These are phyloP conservation scores for Rhodosporidiobolus sp. DNA, from an alignment of 768 basidiomycete species.

Conservation along the genomic window DNA sequence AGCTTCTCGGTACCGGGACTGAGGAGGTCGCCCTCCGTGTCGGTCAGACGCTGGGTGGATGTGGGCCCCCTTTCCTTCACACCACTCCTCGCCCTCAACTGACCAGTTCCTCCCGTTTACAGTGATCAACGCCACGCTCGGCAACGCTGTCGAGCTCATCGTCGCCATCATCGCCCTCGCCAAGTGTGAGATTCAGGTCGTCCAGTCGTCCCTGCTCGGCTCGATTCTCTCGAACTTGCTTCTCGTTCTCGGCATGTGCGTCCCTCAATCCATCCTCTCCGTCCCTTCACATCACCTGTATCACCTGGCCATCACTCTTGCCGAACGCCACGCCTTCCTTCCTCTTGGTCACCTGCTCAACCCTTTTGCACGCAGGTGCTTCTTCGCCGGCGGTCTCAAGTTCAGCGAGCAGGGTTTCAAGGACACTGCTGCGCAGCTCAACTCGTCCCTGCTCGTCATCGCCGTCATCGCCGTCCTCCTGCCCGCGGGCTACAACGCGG, in stretches of 20 bases:
- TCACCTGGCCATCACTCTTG: too few relatives aligned
- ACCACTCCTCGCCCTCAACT: not conserved
- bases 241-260: slow-evolving; percentile 58
- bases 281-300: too few relatives aligned
- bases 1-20: slow-evolving; percentile 58
- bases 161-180: slow-evolving; percentile 62
- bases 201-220: slow-evolving; percentile 67
- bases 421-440: slow-evolving; percentile 42
- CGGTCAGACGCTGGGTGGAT: slow-evolving; percentile 59
- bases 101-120: not conserved
- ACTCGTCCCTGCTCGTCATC: slow-evolving; percentile 13
- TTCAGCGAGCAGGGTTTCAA: slow-evolving; percentile 35
- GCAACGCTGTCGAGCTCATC: slow-evolving; percentile 45
- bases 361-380: not conserved
- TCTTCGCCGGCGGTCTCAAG: slow-evolving; percentile 36
- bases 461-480: slow-evolving; percentile 36
- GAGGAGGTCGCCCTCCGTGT: slow-evolving; percentile 78
- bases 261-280: too few relatives aligned
- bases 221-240: slow-evolving; percentile 76
- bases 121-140: slow-evolving; percentile 69
- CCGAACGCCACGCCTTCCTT: too few relatives aligned
- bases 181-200: slow-evolving; percentile 70
- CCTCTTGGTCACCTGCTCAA: too few relatives aligned
- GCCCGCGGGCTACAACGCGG: slow-evolving; percentile 65
- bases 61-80: slow-evolving; percentile 1